Base-by-base conservation (phyloP, 2,329 filamentous ascomycete genomes). In the Botrytis deweyae region DNA sequence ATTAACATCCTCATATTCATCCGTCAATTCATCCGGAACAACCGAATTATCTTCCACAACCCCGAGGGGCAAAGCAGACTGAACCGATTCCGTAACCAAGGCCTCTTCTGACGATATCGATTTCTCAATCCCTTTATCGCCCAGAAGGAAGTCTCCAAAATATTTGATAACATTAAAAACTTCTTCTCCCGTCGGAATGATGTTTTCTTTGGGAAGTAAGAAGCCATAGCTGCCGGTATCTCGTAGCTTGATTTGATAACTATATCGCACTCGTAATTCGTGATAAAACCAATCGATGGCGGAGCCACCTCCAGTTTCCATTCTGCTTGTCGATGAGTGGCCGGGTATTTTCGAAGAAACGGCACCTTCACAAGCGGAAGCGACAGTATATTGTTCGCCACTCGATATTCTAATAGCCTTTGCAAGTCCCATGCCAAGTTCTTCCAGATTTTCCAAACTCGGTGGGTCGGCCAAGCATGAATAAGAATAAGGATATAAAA, bases 231-330 rank as follows among this genome's bases (percentile, higher is more conserved):
- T 96, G 16, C 96, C 96, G 0, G 93, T 96, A 81, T 99, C 96
- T 67, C 96, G 88, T 42, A 99, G 86, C 84, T 98, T 98, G 83
- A 96, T 92, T 85, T 98, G 96, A 82, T 97, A 98, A 74, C 94
- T 93, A 81, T 93, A 97, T 76, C 89, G 90, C 29, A 95, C 93
- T 65, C 87, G 86, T 75, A 98, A 83, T 79, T 97, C 92, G 78
- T 97, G 93, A 81, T 97, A 97, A 83, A 99, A 97, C 90, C 93
- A 98, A 83, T 98, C 96, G 61, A 98, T 89, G 1, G 93, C 93
- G 67, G 93, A 95, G 4, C 95, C 95, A 58, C 95, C 95, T 5
- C 91, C 90, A 0, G 88, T 88, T 80, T 96, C 93, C 76, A 95
- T 88, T 58, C 89, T 85, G 4, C 85, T 80, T 74, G 46, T 36